A percentile compares a stretch with the other conserved stretches of the same genome.
These are phyloP conservation scores for Solanum gandarillasii DNA, from an alignment of 257 asterid species.

Conservation along the genomic window DNA sequence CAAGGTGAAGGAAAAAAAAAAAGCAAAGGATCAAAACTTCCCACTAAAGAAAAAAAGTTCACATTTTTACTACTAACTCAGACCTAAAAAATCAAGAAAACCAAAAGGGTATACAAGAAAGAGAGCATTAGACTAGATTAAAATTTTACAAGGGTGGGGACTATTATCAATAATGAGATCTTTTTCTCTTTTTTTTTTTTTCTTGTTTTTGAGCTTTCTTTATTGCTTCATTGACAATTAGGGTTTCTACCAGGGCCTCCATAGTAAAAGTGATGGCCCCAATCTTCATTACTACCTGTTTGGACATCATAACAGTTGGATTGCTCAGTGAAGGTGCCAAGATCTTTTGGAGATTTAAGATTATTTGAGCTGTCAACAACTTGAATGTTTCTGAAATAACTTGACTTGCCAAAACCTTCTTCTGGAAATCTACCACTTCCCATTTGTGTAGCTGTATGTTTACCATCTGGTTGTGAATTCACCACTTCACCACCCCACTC, in stretches of 20 bases:
- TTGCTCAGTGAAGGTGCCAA: conserved; percentile 68
- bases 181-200: background rate
- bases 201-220: background rate
- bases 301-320: conserved; percentile 84
- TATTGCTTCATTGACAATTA: conserved; percentile 45
- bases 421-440: conserved; percentile 87
- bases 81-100: conserved; percentile 10
- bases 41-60: conserved; percentile 14
- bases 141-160: conserved; percentile 11
- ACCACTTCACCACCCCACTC: conserved; percentile 96
- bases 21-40: conserved; percentile 31
- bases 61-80: conserved; percentile 31
- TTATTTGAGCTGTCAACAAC: conserved; percentile 78
- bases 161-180: background rate
- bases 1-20: background rate
- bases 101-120: conserved; percentile 14
- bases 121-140: conserved; percentile 12
- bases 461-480: conserved; percentile 55
- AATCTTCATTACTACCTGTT: conserved; percentile 62
- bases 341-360: conserved; percentile 61
- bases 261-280: conserved; percentile 86
- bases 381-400: conserved; percentile 79
- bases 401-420: conserved; percentile 75
- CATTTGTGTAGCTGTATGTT: conserved; percentile 85
- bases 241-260: conserved; percentile 93